phyloP scores from a whole-genome alignment of 2,329 filamentous ascomycete species.

The Seiridium cupressi region DNA sequence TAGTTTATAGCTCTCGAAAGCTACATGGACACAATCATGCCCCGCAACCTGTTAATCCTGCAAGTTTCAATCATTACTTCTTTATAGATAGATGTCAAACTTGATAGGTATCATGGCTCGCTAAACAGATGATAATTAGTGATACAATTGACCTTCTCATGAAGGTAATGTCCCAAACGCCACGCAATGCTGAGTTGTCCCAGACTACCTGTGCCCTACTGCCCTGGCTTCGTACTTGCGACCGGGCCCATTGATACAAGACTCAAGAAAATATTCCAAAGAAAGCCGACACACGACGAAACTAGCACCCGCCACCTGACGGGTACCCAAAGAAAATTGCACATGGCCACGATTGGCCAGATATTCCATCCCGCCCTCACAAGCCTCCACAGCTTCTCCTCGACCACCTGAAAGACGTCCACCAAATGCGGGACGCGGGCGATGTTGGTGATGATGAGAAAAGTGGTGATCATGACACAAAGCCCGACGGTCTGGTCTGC shows the following conservation, averaged over 20 bases:
- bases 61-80: not conserved
- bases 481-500: conserved; percentile 35
- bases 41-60: not conserved
- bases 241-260: conserved; percentile 24
- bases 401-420: conserved; percentile 24
- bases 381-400: conserved; percentile 25
- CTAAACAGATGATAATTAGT: too few species aligned
- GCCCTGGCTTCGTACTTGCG: not conserved
- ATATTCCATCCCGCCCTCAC: conserved; percentile 34
- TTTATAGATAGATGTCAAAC: too few species aligned
- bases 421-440: conserved; percentile 24
- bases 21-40: not conserved
- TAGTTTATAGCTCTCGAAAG: too few species aligned
- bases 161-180: not conserved
- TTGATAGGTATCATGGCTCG: too few species aligned
- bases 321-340: conserved; percentile 34
- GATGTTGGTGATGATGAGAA: conserved; percentile 34
- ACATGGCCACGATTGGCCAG: conserved; percentile 33
- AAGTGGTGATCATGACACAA: conserved; percentile 30
- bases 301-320: conserved; percentile 33
- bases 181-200: not conserved
- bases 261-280: conserved; percentile 36
- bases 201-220: not conserved
- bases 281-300: conserved; percentile 32
- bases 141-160: too few species aligned